A percentile compares a stretch with the other conserved stretches of the same genome.
Evolutionary conservation across 2,329 filamentous ascomycete species (phyloP).

Genomic region (Colletotrichum tabaci): DNA sequence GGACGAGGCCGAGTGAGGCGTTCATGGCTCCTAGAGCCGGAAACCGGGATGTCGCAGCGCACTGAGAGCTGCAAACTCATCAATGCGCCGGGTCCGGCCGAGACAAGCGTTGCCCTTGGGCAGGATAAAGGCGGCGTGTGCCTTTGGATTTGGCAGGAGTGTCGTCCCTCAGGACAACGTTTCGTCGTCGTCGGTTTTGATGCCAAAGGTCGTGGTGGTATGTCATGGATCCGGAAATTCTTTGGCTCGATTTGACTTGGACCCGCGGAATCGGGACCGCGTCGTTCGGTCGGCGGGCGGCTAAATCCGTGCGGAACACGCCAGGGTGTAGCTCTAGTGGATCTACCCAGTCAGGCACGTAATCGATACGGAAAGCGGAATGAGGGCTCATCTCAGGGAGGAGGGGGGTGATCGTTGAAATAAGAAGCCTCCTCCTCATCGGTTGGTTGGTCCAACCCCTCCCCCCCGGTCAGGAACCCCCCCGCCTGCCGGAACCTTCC

Average conservation of each 20-base stretch:
- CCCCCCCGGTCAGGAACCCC: background rate
- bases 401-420: no score
- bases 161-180: background rate
- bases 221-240: slow-evolving; percentile 28
- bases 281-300: slow-evolving; percentile 11
- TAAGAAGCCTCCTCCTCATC: no score
- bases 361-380: slow-evolving; percentile 15
- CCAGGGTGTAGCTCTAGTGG: slow-evolving; percentile 12
- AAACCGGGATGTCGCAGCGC: slow-evolving; percentile 29
- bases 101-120: no score
- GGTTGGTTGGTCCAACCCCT: background rate
- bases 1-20: slow-evolving; percentile 36
- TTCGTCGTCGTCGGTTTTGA: slow-evolving; percentile 15
- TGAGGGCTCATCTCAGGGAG: background rate
- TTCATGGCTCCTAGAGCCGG: slow-evolving; percentile 40
- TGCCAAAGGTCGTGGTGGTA: background rate
- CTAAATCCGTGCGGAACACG: background rate
- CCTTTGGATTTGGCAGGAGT: background rate
- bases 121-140: background rate
- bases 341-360: background rate
- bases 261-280: slow-evolving; percentile 22
- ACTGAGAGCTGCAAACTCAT: slow-evolving; percentile 28
- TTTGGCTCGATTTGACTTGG: background rate
- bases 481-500: slow-evolving; percentile 35
- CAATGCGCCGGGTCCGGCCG: slow-evolving; percentile 34